These are phyloP conservation scores for Acanthamoeba triangularis DNA, from an alignment of 208 protist genomes.

Conservation along the genomic window DNA sequence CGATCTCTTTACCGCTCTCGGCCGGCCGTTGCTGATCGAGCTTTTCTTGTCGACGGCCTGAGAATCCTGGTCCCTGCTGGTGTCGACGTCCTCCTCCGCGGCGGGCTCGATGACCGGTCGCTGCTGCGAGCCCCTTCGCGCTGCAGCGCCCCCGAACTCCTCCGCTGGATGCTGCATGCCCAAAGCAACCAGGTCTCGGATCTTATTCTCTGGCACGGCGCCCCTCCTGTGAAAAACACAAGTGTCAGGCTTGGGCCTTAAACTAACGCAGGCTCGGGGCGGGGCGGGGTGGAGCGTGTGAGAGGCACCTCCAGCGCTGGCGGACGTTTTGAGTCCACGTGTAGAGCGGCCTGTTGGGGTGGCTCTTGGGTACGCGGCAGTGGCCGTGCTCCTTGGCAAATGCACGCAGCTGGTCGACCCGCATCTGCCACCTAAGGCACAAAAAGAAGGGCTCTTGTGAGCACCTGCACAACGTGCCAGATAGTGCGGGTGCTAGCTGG, in stretches of 20 bases:
- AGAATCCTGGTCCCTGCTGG: neutral
- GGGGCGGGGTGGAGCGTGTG: too few relatives aligned
- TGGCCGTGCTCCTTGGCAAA: neutral
- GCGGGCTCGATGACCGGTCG: neutral
- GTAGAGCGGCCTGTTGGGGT: neutral
- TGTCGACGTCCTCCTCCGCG: neutral
- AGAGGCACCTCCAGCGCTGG: neutral
- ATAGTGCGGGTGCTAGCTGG: too few relatives aligned
- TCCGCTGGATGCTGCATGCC: neutral
- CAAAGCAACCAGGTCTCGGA: neutral
- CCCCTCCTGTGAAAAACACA: neutral
- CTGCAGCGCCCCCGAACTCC: too few relatives aligned
- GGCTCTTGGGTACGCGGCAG: slow-evolving; percentile 8
- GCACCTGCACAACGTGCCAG: too few relatives aligned
- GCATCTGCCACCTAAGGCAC: neutral
- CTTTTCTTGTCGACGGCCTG: neutral
- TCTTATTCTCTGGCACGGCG: neutral
- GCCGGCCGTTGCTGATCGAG: neutral
- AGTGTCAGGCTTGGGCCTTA: too few relatives aligned
- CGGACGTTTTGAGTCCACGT: neutral
- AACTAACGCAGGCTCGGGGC: too few relatives aligned
- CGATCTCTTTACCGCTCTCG: neutral
- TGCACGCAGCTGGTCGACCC: neutral
- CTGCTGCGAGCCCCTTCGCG: too few relatives aligned
- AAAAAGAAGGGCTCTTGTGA: neutral